phyloP scores from a whole-genome alignment of 495 filamentous ascomycete genomes.

The Neurospora pannonica region DNA sequence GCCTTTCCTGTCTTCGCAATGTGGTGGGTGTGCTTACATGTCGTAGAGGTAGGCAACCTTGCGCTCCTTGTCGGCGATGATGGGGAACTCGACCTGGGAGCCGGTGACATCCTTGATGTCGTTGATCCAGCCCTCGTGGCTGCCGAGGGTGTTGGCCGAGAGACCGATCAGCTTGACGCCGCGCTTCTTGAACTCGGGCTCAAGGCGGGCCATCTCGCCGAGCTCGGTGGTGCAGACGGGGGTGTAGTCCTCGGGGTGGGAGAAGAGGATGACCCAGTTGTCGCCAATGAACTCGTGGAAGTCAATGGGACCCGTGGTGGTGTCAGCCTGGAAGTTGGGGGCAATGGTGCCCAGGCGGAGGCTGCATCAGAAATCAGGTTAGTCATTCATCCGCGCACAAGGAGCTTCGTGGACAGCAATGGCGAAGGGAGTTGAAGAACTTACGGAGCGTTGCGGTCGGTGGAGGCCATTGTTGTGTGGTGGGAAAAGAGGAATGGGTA shows the following conservation, averaged over 20 bases:
- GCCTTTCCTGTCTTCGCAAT: not conserved
- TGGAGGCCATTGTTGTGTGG: constrained; percentile 34
- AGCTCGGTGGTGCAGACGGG: constrained; percentile 98
- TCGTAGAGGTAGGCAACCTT: constrained; percentile 88
- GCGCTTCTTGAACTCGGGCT: constrained; percentile 91
- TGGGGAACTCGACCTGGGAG: constrained; percentile 79
- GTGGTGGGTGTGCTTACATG: constrained; percentile 54
- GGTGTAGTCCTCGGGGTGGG: constrained; percentile 89
- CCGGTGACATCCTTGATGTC: constrained; percentile 91
- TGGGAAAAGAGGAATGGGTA: constrained; percentile 4
- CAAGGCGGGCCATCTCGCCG: constrained; percentile 89
- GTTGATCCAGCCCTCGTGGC: constrained; percentile 73
- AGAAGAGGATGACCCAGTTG: constrained; percentile 94
- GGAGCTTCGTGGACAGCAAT: not conserved
- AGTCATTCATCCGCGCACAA: not conserved
- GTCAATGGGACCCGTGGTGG: constrained; percentile 83
- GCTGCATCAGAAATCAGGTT: constrained; percentile 22
- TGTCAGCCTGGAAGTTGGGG: constrained; percentile 90
- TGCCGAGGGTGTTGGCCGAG: constrained; percentile 67
- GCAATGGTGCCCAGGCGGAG: constrained; percentile 85
- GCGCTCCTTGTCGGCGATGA: constrained; percentile 93
- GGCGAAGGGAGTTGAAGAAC: constrained; percentile 12
- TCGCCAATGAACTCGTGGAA: constrained; percentile 96
- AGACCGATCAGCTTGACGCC: constrained; percentile 94
- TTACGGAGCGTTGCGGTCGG: constrained; percentile 41